A percentile compares a stretch with the other conserved stretches of the same genome.
These are phyloP conservation scores for Hirsutella rhossiliensis DNA, from an alignment of 2,329 filamentous ascomycete species.

Conservation along the genomic window DNA sequence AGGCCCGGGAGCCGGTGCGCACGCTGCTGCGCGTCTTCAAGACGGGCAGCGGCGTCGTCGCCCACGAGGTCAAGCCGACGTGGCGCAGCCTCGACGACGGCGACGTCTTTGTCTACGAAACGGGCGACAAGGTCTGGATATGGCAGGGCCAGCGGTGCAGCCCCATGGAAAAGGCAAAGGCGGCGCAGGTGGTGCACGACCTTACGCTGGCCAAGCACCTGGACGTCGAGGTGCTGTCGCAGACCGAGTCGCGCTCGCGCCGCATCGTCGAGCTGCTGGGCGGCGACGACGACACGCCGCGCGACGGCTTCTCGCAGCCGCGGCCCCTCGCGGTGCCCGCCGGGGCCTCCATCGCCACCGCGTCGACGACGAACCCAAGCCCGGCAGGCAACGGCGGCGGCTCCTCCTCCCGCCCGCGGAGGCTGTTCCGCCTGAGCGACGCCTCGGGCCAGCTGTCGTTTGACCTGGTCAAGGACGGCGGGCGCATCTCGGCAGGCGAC, in stretches of 20 bases:
- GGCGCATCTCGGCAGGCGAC: conserved; percentile 30
- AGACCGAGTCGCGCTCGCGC: conserved; percentile 42
- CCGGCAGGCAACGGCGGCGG: background rate
- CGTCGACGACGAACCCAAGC: background rate
- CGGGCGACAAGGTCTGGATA: conserved; percentile 52
- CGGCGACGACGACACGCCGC: conserved; percentile 27
- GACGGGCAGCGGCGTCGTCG: conserved; percentile 37
- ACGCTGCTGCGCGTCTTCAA: conserved; percentile 53
- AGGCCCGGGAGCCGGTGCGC: conserved; percentile 22
- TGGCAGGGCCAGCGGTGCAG: conserved; percentile 56
- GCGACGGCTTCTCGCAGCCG: conserved; percentile 25
- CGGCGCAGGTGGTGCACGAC: conserved; percentile 54
- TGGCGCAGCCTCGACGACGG: conserved; percentile 51
- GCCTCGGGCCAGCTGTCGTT: conserved; percentile 45
- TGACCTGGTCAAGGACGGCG: conserved; percentile 43
- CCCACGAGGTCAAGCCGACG: conserved; percentile 50
- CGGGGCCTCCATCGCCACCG: background rate
- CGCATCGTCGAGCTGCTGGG: conserved; percentile 45
- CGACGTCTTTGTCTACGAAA: conserved; percentile 55
- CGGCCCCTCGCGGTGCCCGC: conserved; percentile 23
- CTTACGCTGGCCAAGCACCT: conserved; percentile 51
- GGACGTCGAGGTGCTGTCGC: conserved; percentile 53
- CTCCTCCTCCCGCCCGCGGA: conserved; percentile 15
- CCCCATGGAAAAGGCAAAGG: conserved; percentile 58
- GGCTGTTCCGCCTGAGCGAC: conserved; percentile 52